phyloP scores from a whole-genome alignment of 2,329 filamentous ascomycete genomes.

The Xylaria sp. region DNA sequence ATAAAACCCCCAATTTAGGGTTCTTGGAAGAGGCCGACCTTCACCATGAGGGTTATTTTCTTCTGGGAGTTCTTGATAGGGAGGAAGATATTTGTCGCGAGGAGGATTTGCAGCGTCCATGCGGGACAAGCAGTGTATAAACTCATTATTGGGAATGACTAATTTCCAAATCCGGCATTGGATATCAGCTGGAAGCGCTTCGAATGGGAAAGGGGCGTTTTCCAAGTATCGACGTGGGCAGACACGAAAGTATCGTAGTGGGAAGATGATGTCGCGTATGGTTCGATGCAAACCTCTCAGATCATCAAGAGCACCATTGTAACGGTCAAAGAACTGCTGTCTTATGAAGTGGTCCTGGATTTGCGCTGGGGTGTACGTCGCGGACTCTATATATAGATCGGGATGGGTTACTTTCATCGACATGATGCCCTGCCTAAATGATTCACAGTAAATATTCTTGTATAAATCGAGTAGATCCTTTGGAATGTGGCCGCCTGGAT shows the following conservation, averaged over 20 bases:
- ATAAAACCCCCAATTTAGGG: conserved; percentile 35
- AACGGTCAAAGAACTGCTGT: conserved; percentile 1
- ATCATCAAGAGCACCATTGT: not conserved
- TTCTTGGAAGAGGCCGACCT: too few relatives aligned
- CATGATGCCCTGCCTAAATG: conserved; percentile 54
- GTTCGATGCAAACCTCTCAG: not conserved
- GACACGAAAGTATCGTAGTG: conserved; percentile 8
- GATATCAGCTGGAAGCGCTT: conserved; percentile 47
- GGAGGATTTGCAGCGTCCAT: conserved; percentile 53
- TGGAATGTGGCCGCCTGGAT: not conserved
- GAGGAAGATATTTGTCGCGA: conserved; percentile 13
- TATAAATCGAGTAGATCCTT: conserved; percentile 35
- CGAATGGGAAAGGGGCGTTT: conserved; percentile 43
- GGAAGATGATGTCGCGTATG: conserved; percentile 15
- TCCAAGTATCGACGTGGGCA: conserved; percentile 7
- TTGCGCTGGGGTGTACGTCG: not conserved
- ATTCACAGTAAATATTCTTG: conserved; percentile 40
- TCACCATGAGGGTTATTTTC: too few relatives aligned
- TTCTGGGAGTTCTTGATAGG: too few relatives aligned
- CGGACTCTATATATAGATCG: conserved; percentile 42
- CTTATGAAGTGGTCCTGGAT: conserved; percentile 8
- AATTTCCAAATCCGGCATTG: conserved; percentile 53
- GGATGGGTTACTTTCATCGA: conserved; percentile 46
- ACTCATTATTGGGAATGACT: conserved; percentile 50
- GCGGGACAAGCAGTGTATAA: conserved; percentile 59